Conservation (phyloP, 2,329 filamentous ascomycete genomes). For the Thermothelomyces thermophilus region DNA sequence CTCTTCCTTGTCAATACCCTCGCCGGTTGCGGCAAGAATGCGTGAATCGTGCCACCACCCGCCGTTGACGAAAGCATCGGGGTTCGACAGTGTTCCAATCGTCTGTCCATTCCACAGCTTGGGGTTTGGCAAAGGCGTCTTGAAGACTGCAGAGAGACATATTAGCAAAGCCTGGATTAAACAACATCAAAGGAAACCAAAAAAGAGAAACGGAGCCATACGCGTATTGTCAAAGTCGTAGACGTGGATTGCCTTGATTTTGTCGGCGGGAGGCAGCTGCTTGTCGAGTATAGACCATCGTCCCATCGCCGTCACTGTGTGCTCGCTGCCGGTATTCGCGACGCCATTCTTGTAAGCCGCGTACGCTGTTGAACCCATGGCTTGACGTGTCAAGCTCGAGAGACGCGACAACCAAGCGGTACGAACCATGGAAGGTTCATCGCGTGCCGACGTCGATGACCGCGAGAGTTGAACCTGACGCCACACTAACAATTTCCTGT, state of each 20-base stretch:
- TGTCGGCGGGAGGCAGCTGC: conserved; percentile 60
- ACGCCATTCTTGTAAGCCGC: conserved; percentile 22
- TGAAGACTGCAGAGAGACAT: conserved; percentile 59
- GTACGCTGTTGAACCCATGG: conserved; percentile 23
- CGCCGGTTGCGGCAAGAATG: conserved; percentile 79
- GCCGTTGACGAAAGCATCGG: conserved; percentile 71
- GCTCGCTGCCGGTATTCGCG: conserved; percentile 18
- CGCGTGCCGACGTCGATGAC: neutral
- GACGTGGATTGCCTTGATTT: conserved; percentile 76
- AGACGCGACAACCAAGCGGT: conserved; percentile 17
- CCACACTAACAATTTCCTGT: conserved; percentile 16
- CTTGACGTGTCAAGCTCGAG: conserved; percentile 14
- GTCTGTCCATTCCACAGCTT: conserved; percentile 78
- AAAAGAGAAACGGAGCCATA: conserved; percentile 37
- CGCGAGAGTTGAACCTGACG: neutral
- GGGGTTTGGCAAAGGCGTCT: conserved; percentile 81
- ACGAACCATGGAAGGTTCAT: conserved; percentile 20
- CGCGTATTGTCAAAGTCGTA: conserved; percentile 98
- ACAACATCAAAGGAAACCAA: neutral
- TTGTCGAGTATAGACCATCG: conserved; percentile 77
- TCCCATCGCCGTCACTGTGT: conserved; percentile 67
- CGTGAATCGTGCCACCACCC: conserved; percentile 96
- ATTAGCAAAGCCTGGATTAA: conserved; percentile 1
- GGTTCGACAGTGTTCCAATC: conserved; percentile 67
- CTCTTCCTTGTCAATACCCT: conserved; percentile 77